Evolutionary conservation across 2,329 filamentous ascomycete genomes (phyloP).

Genomic region (Aquanectria penicillioides): DNA sequence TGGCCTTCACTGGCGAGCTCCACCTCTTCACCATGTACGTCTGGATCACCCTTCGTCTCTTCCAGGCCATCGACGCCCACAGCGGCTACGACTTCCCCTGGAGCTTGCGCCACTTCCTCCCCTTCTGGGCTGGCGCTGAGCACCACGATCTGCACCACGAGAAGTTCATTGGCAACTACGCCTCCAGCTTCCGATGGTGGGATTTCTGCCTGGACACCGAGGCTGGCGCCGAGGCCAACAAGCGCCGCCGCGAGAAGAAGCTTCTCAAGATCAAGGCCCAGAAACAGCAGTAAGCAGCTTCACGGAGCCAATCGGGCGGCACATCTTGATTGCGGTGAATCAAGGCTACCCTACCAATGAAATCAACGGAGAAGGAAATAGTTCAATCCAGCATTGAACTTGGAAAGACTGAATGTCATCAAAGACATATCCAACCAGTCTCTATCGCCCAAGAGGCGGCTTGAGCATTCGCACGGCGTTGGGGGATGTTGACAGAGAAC

Average conservation of each 20-base stretch:
- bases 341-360: conserved; percentile 20
- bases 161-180: conserved; percentile 98
- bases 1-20: conserved; percentile 82
- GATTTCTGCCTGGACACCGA: conserved; percentile 95
- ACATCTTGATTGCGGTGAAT: conserved; percentile 39
- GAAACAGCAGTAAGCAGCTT: conserved; percentile 68
- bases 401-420: conserved; percentile 34
- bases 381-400: conserved; percentile 38
- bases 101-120: conserved; percentile 93
- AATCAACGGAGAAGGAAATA: conserved; percentile 22
- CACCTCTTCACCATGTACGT: conserved; percentile 98
- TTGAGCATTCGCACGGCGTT: conserved; percentile 46
- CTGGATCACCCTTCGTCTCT: conserved; percentile 92
- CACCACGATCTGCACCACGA: conserved; percentile 98
- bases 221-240: conserved; percentile 86
- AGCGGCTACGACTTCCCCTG: conserved; percentile 99
- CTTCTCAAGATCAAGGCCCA: conserved; percentile 70
- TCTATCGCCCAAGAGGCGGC: conserved; percentile 30
- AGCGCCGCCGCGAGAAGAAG: conserved; percentile 84
- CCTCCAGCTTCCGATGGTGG: conserved; percentile 99
- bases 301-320: conserved; percentile 14
- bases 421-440: conserved; percentile 27
- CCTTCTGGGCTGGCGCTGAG: conserved; percentile 97
- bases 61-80: conserved; percentile 98
- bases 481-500: conserved; percentile 39